phyloP scores from a whole-genome alignment of 192 early-diverging fungal genomes.

The Gaertneriomyces sp. region DNA sequence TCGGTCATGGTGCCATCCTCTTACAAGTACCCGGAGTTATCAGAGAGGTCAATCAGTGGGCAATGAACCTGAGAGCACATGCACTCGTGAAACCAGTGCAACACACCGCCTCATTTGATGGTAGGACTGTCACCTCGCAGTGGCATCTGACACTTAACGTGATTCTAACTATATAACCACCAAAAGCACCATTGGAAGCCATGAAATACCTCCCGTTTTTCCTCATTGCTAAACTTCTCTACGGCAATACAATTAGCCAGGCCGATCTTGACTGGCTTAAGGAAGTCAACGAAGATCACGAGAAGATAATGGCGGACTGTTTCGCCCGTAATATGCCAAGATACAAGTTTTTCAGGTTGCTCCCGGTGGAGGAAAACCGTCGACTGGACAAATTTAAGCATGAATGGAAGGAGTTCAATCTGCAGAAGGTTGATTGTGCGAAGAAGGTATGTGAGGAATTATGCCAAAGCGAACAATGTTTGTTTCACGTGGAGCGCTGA shows the following conservation, averaged over 20 bases:
- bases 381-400: conserved; percentile 3
- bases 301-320: conserved; percentile 2
- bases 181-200: too few species aligned
- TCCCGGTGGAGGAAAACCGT: conserved; percentile 1
- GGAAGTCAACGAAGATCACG: conserved; percentile 8
- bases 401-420: background rate
- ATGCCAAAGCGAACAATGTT: background rate
- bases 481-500: background rate
- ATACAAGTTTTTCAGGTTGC: conserved; percentile 4
- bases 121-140: background rate
- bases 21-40: background rate
- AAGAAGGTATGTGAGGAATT: background rate
- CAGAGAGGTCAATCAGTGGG: background rate
- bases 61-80: background rate
- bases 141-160: too few species aligned
- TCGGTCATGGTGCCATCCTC: background rate
- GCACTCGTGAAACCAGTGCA: background rate
- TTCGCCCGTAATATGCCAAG: conserved; percentile 1
- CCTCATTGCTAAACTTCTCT: too few species aligned
- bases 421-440: conserved; percentile 4
- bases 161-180: too few species aligned
- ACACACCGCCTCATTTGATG: background rate
- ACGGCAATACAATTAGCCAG: too few species aligned
- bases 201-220: too few species aligned
- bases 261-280: too few species aligned